Evolutionary conservation across 805 yeast species (phyloP).

Genomic region (Scheffersomyces stipitis): DNA sequence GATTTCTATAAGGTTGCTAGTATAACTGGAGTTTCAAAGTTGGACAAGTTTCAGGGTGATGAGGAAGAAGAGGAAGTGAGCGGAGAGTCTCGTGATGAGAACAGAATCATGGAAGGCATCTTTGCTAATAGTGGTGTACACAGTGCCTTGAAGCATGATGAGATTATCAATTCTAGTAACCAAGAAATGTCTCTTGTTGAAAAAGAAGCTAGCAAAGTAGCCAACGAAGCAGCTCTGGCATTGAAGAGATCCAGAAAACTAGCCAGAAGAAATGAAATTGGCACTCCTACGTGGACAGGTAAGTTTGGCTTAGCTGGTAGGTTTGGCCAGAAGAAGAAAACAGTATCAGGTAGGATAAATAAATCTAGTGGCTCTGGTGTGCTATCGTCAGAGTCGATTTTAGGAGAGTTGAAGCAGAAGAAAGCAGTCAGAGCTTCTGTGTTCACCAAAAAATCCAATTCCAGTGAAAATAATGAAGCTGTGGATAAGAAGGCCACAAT

Average conservation of each 20-base stretch:
- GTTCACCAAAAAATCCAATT: conserved; percentile 11
- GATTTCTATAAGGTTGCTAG: conserved; percentile 65
- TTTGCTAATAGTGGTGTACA: conserved; percentile 73
- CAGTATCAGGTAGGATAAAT: neutral
- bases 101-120: conserved; percentile 69
- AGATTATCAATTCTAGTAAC: conserved; percentile 56
- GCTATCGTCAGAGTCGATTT: conserved; percentile 49
- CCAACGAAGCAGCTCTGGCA: conserved; percentile 53
- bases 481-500: conserved; percentile 24
- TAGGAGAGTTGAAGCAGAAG: conserved; percentile 47
- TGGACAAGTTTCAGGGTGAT: conserved; percentile 62
- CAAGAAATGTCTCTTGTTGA: conserved; percentile 58
- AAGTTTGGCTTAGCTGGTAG: conserved; percentile 83
- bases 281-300: conserved; percentile 97
- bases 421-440: conserved; percentile 28
- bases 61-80: conserved; percentile 33
- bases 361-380: conserved; percentile 3
- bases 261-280: conserved; percentile 51
- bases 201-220: conserved; percentile 61
- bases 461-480: neutral
- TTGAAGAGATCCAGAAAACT: conserved; percentile 58
- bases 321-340: conserved; percentile 26
- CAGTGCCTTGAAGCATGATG: conserved; percentile 76
- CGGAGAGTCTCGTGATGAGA: conserved; percentile 19
- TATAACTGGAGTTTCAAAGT: conserved; percentile 69